Evolutionary conservation across 2,329 filamentous ascomycete species (phyloP).

Genomic region (Parastagonospora nodorum): DNA sequence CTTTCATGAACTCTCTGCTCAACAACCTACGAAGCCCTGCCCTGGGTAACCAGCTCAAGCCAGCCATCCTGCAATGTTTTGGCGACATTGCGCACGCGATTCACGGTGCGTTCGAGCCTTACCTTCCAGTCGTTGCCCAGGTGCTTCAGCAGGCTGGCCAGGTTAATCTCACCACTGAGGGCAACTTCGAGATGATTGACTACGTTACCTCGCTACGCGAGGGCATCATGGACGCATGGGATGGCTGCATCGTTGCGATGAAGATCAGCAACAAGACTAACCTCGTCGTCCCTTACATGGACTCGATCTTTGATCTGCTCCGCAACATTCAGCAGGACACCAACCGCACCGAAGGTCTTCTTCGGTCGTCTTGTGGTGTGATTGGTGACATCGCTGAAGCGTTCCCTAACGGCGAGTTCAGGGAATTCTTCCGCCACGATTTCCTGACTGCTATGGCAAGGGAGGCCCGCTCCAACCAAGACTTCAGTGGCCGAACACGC

Average conservation of each 20-base stretch:
- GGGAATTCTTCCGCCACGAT: conserved; percentile 83
- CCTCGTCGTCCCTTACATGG: conserved; percentile 76
- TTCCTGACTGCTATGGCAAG: conserved; percentile 91
- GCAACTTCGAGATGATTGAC: conserved; percentile 93
- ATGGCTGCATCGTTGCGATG: conserved; percentile 93
- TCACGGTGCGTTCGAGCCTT: conserved; percentile 87
- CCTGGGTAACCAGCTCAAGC: conserved; percentile 96
- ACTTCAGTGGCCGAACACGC: conserved; percentile 82
- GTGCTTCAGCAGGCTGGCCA: conserved; percentile 91
- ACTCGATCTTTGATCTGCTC: conserved; percentile 85
- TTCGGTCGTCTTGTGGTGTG: conserved; percentile 95
- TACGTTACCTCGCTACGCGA: conserved; percentile 94
- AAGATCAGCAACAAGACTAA: conserved; percentile 77
- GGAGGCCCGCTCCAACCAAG: conserved; percentile 86
- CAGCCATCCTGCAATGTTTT: conserved; percentile 95
- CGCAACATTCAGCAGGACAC: conserved; percentile 78
- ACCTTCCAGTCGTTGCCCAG: conserved; percentile 88
- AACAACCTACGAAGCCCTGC: conserved; percentile 87
- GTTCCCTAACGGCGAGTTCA: conserved; percentile 88
- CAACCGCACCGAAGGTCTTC: conserved; percentile 88
- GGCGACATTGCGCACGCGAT: conserved; percentile 97
- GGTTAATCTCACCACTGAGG: conserved; percentile 78
- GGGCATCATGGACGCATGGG: conserved; percentile 99
- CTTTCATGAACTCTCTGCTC: conserved; percentile 97
- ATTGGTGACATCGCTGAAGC: conserved; percentile 95